phyloP scores from a whole-genome alignment of 2,329 filamentous ascomycete genomes.

The Neonectria faginata region DNA sequence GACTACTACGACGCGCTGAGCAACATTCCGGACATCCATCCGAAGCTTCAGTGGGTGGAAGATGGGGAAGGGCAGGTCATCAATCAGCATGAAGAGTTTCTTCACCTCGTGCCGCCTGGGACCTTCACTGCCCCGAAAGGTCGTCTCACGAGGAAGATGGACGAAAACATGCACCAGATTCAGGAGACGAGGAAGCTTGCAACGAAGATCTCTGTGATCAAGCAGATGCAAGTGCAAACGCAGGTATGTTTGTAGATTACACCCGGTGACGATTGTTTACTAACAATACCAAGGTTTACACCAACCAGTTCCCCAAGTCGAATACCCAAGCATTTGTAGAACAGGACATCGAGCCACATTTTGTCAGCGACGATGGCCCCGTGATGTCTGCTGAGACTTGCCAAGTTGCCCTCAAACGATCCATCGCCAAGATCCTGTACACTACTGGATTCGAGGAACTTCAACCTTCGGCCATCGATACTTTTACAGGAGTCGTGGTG shows the following conservation, averaged over 20 bases:
- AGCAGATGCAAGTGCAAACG: constrained; percentile 98
- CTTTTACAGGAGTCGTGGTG: constrained; percentile 87
- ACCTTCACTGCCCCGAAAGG: constrained; percentile 81
- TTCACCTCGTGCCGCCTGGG: constrained; percentile 80
- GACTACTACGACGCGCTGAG: constrained; percentile 95
- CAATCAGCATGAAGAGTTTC: constrained; percentile 86
- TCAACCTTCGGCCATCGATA: constrained; percentile 92
- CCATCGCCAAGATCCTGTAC: constrained; percentile 94
- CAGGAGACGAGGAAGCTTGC: constrained; percentile 97
- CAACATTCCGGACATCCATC: constrained; percentile 84
- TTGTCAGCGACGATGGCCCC: constrained; percentile 88
- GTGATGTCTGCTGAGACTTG: constrained; percentile 87
- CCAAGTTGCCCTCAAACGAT: constrained; percentile 86
- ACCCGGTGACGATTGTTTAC: neutral
- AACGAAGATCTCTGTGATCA: constrained; percentile 96
- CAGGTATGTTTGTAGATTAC: constrained; percentile 70
- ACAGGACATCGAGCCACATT: constrained; percentile 86
- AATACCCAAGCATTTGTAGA: constrained; percentile 91
- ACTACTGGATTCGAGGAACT: constrained; percentile 97
- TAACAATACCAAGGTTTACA: constrained; percentile 76
- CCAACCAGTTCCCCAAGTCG: constrained; percentile 98
- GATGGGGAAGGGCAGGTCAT: constrained; percentile 90
- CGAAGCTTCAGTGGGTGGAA: constrained; percentile 86
- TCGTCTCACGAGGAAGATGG: constrained; percentile 81
- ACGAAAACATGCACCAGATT: constrained; percentile 92